These are phyloP conservation scores for Russula compacta DNA, from an alignment of 768 basidiomycete genomes.

Conservation along the genomic window DNA sequence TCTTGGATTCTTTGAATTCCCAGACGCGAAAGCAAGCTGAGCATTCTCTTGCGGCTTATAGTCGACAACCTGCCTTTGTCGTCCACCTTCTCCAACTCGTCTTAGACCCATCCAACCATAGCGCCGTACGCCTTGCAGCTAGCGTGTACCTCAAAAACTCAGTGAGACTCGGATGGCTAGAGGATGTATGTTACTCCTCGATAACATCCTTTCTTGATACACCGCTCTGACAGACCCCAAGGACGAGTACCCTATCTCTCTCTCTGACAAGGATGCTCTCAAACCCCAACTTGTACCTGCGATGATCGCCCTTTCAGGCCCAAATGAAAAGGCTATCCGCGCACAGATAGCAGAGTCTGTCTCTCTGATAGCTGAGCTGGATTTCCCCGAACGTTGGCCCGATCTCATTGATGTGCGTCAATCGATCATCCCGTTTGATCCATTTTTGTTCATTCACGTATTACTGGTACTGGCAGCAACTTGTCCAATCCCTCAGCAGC, in stretches of 20 bases:
- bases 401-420: conserved; percentile 80
- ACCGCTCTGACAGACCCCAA: conserved; percentile 23
- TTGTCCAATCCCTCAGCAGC: conserved; percentile 71
- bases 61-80: conserved; percentile 70
- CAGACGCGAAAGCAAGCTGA: conserved; percentile 73
- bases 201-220: background rate
- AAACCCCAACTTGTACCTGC: conserved; percentile 77
- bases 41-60: conserved; percentile 56
- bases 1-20: conserved; percentile 65
- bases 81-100: conserved; percentile 70
- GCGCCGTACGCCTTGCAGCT: conserved; percentile 69
- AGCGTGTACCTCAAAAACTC: conserved; percentile 91
- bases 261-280: conserved; percentile 63
- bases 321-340: conserved; percentile 62
- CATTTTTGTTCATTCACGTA: background rate
- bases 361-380: conserved; percentile 80
- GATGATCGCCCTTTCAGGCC: conserved; percentile 77
- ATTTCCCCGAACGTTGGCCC: conserved; percentile 86
- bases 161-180: conserved; percentile 72
- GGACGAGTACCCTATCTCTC: conserved; percentile 65
- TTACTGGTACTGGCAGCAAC: conserved; percentile 42
- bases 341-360: conserved; percentile 91
- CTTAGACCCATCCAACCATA: conserved; percentile 53
- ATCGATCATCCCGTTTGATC: background rate
- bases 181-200: conserved; percentile 47